These are phyloP conservation scores for Globisporangium nagaii DNA, from an alignment of 352 stramenopile species.

Conservation along the genomic window DNA sequence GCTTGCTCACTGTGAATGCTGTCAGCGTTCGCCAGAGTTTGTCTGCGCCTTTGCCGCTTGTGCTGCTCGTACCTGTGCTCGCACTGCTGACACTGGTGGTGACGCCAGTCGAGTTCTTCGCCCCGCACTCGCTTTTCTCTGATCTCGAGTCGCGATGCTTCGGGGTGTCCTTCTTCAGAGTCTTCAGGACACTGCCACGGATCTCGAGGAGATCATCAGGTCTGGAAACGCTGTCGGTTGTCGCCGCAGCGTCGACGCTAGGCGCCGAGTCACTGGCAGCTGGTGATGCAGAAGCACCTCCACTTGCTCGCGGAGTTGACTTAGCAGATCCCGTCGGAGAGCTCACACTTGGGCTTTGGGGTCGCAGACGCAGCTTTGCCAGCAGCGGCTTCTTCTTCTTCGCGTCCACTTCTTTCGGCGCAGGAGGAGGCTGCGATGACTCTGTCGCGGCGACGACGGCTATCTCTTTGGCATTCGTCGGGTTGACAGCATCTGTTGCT, in stretches of 20 bases:
- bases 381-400: constrained; percentile 37
- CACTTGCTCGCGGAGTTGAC: constrained; percentile 4
- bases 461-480: too few relatives aligned
- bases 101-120: neutral
- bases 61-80: constrained; percentile 5
- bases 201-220: neutral
- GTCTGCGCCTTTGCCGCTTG: constrained; percentile 14
- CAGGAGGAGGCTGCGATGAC: neutral
- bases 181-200: constrained; percentile 9
- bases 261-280: neutral
- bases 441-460: neutral
- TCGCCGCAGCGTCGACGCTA: neutral
- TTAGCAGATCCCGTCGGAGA: constrained; percentile 8
- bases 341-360: constrained; percentile 27
- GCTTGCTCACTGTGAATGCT: constrained; percentile 30
- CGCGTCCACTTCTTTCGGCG: neutral
- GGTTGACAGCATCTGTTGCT: neutral
- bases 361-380: constrained; percentile 45
- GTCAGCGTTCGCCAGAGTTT: constrained; percentile 37
- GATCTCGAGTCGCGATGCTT: neutral
- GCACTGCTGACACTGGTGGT: neutral
- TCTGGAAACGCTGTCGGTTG: neutral
- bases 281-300: neutral
- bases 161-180: constrained; percentile 4
- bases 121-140: constrained; percentile 1